Base-by-base conservation (phyloP, 331 rosid genomes). In the Pyrus hybrid region DNA sequence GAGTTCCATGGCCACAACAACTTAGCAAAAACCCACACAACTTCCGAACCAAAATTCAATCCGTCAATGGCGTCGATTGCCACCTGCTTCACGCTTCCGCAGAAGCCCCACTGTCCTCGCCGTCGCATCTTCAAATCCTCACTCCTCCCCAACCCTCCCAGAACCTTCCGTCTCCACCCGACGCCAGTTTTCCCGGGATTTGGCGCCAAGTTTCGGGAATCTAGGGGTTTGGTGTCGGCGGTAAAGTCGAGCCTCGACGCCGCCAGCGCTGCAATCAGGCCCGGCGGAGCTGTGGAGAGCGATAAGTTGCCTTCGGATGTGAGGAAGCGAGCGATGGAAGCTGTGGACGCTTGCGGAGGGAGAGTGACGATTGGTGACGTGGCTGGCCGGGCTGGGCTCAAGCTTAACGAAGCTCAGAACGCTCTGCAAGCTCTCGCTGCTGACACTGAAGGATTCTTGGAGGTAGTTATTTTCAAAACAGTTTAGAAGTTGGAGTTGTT, bases 391-490 rank as follows among this genome's bases (percentile, higher is more conserved):
- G 97, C 97, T 74, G 97, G 99, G 20, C 90, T 92, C 16, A 89
- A 89, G 82, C 75, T 95, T 81, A 85, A 90, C 80, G 80, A 90
- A 76, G 96, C 93, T 80, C 96, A 95, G 88, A 90, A 88, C 68
- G 97, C 97, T 49, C 79, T 95, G 76, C 99, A 92, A 68, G 99
- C 99, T 58, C 89, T 95, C 56, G 99, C 98, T 73, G 87, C 99
- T 62, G 97, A 95, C 76, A 75, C 99, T 2, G 69, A 88, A 77
- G 97, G 99, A 13, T 92, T 95, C 86, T 80, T 95, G 80, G 99
- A 95, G 97, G 97, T 93, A 79, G 35, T 63, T 37, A 37, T 37
- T 37, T 66, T 30, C 58, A n/a, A 68, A 37, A 60, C 5, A 33
- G 22, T 72, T 61, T 3, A 5, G 14, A 23, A 23, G 11, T 23